Conservation (phyloP, 257 asterid species). For the Rubia yunnanensis region DNA sequence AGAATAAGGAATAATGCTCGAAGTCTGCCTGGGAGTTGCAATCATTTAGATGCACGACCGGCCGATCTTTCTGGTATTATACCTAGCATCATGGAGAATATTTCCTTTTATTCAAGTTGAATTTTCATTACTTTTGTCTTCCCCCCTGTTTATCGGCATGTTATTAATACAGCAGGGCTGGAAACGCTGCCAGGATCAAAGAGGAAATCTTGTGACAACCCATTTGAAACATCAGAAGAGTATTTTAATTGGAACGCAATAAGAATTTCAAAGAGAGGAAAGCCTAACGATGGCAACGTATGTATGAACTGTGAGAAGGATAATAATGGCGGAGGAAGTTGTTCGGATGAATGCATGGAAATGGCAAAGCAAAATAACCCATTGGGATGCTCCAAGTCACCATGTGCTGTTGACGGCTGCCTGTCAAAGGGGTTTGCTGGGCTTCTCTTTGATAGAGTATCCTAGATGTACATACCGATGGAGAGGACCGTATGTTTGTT, state of each 20-base stretch:
- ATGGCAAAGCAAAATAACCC: constrained; percentile 26
- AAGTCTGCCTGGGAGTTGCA: constrained; percentile 41
- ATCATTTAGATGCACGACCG: constrained; percentile 40
- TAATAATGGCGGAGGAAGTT: constrained; percentile 4
- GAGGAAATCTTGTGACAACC: constrained; percentile 48
- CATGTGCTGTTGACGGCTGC: constrained; percentile 70
- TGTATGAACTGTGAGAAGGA: constrained; percentile 18
- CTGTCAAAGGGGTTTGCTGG: constrained; percentile 73
- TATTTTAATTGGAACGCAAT: constrained; percentile 14
- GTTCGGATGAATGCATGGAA: constrained; percentile 23
- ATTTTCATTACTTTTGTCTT: not conserved
- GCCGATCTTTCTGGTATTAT: constrained; percentile 31
- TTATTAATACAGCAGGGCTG: constrained; percentile 37
- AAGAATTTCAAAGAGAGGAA: constrained; percentile 36
- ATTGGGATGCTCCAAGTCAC: constrained; percentile 32
- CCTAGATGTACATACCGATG: constrained; percentile 25
- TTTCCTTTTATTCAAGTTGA: not conserved
- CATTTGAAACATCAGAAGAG: constrained; percentile 19
- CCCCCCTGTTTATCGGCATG: not conserved
- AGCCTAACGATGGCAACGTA: constrained; percentile 13
- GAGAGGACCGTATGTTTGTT: not conserved
- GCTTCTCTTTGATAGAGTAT: constrained; percentile 47
- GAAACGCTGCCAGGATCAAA: constrained; percentile 53
- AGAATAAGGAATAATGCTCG: constrained; percentile 37
- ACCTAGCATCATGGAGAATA: not conserved